Conservation (phyloP, 2,329 filamentous ascomycete species). For the Trichoderma sp. region DNA sequence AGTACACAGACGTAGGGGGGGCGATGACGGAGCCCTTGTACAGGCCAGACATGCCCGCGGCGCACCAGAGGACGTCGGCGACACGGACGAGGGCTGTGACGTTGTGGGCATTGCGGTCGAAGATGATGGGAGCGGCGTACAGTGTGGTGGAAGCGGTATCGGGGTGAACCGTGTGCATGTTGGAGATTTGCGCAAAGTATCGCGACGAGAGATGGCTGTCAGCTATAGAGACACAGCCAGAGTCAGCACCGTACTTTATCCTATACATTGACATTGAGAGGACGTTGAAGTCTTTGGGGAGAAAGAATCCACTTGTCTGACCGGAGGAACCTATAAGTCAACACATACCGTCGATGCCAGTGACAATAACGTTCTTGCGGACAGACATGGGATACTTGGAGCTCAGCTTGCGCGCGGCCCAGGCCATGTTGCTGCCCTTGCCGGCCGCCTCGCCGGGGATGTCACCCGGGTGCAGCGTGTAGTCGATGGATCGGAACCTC, state of each 20-base stretch:
- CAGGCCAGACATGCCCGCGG: constrained; percentile 69
- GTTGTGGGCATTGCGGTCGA: constrained; percentile 71
- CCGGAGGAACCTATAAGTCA: too few relatives aligned
- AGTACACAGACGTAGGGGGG: constrained; percentile 75
- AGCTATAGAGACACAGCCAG: constrained; percentile 47
- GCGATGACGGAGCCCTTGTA: constrained; percentile 65
- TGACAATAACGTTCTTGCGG: constrained; percentile 66
- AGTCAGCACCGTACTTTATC: too few relatives aligned
- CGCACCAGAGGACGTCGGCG: constrained; percentile 72
- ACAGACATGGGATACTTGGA: constrained; percentile 57
- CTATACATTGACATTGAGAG: too few relatives aligned
- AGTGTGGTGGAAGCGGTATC: constrained; percentile 64
- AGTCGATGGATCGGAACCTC: constrained; percentile 67
- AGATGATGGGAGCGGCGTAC: constrained; percentile 71
- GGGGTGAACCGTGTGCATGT: constrained; percentile 62
- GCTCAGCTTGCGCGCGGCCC: constrained; percentile 68
- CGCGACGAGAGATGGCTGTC: constrained; percentile 70
- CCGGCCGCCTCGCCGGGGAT: constrained; percentile 70
- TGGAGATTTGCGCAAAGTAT: constrained; percentile 67
- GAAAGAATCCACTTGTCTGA: not conserved
- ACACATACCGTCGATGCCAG: constrained; percentile 70
- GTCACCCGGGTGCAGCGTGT: constrained; percentile 66
- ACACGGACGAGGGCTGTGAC: constrained; percentile 70
- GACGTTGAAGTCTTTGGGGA: not conserved
- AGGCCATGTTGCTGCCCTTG: constrained; percentile 74